Evolutionary conservation across 495 filamentous ascomycete species (phyloP).

Genomic region (Trichoderma asperelloides): DNA sequence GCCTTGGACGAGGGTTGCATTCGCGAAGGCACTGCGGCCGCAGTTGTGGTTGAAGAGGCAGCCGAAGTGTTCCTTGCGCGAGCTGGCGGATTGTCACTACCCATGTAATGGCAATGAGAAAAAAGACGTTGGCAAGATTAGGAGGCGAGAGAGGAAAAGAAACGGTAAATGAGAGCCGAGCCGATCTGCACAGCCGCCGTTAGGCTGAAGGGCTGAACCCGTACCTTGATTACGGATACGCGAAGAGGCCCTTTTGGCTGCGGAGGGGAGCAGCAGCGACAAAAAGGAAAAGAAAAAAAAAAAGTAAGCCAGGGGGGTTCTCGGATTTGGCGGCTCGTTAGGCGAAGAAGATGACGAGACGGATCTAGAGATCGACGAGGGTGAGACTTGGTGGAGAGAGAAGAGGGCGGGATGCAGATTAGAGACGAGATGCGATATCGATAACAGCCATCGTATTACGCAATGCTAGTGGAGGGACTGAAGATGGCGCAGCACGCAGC

Average conservation of each 20-base stretch:
- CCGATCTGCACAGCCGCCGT: not conserved
- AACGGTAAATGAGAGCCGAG: not conserved
- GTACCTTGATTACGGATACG: not conserved
- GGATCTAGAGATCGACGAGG: conserved; percentile 7
- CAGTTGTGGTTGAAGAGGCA: conserved; percentile 12
- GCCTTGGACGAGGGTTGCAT: conserved; percentile 47
- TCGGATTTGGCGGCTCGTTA: conserved; percentile 6
- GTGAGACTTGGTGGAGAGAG: conserved; percentile 5
- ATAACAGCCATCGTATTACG: not conserved
- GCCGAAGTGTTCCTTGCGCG: conserved; percentile 6
- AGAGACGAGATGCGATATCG: not conserved
- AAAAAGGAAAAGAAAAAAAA: not conserved
- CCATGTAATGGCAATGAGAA: not conserved
- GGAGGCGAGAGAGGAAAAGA: not conserved
- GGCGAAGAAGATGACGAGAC: conserved; percentile 3
- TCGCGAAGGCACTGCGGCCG: conserved; percentile 25
- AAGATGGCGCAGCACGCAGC: not conserved
- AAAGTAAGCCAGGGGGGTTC: not conserved
- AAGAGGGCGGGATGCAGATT: not conserved
- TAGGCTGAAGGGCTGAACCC: not conserved
- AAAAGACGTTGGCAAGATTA: not conserved
- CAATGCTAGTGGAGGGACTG: not conserved
- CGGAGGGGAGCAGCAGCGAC: not conserved
- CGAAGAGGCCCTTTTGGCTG: not conserved
- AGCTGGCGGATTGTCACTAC: conserved; percentile 8